These are phyloP conservation scores for Solanum hybrid DNA, from an alignment of 305 asterid species.

Conservation along the genomic window DNA sequence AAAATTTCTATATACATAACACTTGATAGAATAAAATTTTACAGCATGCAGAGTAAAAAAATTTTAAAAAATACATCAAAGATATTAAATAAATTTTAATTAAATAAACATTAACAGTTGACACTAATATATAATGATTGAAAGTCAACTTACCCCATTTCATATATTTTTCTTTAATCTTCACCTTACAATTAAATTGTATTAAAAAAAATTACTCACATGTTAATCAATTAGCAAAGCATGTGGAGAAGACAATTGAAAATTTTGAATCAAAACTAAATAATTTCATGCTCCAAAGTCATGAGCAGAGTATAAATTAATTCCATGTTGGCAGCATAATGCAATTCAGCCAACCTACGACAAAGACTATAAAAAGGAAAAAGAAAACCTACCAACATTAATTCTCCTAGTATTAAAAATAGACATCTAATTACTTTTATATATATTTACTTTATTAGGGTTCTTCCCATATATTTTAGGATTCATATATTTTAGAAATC, in stretches of 20 bases:
- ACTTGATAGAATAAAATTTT: too few species aligned
- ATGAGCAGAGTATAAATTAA: neutral
- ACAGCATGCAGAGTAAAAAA: neutral
- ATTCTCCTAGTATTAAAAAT: neutral
- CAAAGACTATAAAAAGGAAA: neutral
- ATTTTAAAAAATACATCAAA: neutral
- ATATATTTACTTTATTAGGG: neutral
- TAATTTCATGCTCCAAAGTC: neutral
- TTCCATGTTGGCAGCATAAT: neutral
- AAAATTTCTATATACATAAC: too few species aligned
- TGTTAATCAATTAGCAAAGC: neutral
- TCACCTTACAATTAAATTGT: neutral
- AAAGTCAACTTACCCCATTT: neutral
- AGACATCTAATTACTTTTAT: neutral
- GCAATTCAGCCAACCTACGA: neutral
- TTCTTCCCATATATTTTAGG: neutral
- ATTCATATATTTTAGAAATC: too few species aligned
- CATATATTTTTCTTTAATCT: neutral
- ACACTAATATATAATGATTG: neutral
- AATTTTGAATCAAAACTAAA: neutral
- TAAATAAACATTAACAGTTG: neutral
- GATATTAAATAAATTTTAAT: too few species aligned
- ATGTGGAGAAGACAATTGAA: neutral
- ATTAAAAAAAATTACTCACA: neutral
- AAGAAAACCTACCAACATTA: neutral